Evolutionary conservation across 2,329 filamentous ascomycete genomes (phyloP), one percentile per base, ranked within the genome.

Genomic region (Fusarium torulosum): DNA sequence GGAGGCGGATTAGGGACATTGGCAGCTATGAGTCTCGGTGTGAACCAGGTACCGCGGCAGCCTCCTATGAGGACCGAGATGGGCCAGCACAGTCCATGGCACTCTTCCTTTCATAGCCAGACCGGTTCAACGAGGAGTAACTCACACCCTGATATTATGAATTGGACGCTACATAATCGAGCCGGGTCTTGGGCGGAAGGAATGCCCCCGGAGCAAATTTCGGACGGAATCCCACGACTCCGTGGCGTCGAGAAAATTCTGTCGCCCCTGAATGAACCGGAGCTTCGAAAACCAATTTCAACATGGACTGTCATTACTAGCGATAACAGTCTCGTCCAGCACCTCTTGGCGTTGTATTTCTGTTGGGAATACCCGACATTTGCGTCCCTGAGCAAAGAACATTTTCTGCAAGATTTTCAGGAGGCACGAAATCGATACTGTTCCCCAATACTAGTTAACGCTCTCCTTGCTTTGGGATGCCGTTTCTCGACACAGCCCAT

Each of bases 301-400:
- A 81, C 80, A 0, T 92, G 90, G 90, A 91, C 90, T 2, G 80
- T 72, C 38, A 83, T 91, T 21, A 90, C 88, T 3, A 73, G 76
- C 4, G 88, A 92, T 66, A 71, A 80, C 14, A 78, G 75, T 14
- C 82, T 92, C 29, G 86, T 92, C 2, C 83, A 88, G 63, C 88
- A 90, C 69, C 80, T 92, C 11, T 78, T 92, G 52, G 83, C 85
- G 1, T 79, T 91, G 31, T 92, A 92, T 77, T 92, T 92, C 68
- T 91, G 89, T 79, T 93, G 90, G 86, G 87, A 91, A 67, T 92
- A 93, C 74, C 89, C 91, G 4, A 92, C 90, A 14, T 92, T 92
- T 77, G 87, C 90, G 5, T 87, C 91, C 4, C 84, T 93, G 43
- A 91, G 88, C 72, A 90, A 91, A 73, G 88, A 91, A 70, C 86